phyloP scores from a whole-genome alignment of 441 rosid species.

The Populus hybrid region DNA sequence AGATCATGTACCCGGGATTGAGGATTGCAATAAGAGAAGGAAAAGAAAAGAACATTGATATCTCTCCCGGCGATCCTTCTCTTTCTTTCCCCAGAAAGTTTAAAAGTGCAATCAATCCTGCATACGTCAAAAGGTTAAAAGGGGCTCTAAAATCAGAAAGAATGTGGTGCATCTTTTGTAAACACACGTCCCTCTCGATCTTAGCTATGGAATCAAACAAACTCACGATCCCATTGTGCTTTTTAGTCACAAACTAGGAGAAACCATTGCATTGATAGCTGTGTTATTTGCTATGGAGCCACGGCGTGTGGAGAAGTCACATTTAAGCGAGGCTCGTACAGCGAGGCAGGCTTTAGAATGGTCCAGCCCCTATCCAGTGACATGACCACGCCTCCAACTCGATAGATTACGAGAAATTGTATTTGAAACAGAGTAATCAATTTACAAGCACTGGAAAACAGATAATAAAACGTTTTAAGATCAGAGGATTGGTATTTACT shows the following conservation, averaged over 20 bases:
- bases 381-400: not conserved
- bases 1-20: not conserved
- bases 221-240: too few relatives aligned
- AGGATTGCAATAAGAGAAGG: not conserved
- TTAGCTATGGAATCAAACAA: not conserved
- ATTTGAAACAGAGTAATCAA: too few relatives aligned
- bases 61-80: not conserved
- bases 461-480: too few relatives aligned
- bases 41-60: too few relatives aligned
- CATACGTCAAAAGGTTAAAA: not conserved
- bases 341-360: not conserved
- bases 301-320: not conserved
- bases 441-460: not conserved
- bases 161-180: not conserved
- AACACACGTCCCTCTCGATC: not conserved
- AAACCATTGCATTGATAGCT: not conserved
- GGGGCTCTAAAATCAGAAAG: not conserved
- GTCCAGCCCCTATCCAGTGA: not conserved
- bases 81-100: not conserved
- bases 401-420: not conserved
- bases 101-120: not conserved
- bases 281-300: not conserved
- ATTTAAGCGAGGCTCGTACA: not conserved
- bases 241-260: not conserved
- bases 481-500: too few relatives aligned